Evolutionary conservation across 1,284 basidiomycete genomes (phyloP).

Genomic region (Meira miltonrushii): DNA sequence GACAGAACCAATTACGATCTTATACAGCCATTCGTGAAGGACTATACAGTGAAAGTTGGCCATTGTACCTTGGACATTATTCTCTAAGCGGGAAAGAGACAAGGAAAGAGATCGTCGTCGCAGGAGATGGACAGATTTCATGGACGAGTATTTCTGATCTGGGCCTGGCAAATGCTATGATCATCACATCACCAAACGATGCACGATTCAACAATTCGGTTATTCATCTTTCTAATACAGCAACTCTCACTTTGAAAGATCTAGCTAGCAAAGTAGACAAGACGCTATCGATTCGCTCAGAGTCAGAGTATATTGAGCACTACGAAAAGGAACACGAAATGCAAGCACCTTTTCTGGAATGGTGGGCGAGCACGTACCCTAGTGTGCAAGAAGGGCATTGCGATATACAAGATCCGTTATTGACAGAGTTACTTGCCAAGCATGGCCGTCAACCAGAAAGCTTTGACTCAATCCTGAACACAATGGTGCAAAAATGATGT

Average conservation of each 20-base stretch:
- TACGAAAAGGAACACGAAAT: background rate
- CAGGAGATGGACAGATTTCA: conserved; percentile 7
- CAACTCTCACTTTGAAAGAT: background rate
- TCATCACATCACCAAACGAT: conserved; percentile 1
- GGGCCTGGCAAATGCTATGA: conserved; percentile 3
- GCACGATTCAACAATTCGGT: background rate
- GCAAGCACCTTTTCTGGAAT: background rate
- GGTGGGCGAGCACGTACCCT: conserved; percentile 3
- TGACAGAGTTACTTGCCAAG: background rate
- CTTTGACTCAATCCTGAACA: background rate
- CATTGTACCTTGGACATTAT: conserved; percentile 50
- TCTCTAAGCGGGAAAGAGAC: background rate
- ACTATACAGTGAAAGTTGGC: conserved; percentile 54
- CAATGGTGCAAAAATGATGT: background rate
- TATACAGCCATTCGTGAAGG: conserved; percentile 55
- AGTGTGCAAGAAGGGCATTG: background rate
- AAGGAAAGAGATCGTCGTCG: conserved; percentile 7
- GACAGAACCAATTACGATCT: conserved; percentile 45
- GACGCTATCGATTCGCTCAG: background rate
- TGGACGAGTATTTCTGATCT: conserved; percentile 12
- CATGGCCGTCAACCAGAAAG: background rate
- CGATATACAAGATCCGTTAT: background rate
- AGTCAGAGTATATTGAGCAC: background rate
- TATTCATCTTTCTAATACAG: background rate
- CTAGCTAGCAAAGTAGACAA: background rate